Evolutionary conservation across 306 rosid genomes (phyloP).

Genomic region (Boehmeria nivea): DNA sequence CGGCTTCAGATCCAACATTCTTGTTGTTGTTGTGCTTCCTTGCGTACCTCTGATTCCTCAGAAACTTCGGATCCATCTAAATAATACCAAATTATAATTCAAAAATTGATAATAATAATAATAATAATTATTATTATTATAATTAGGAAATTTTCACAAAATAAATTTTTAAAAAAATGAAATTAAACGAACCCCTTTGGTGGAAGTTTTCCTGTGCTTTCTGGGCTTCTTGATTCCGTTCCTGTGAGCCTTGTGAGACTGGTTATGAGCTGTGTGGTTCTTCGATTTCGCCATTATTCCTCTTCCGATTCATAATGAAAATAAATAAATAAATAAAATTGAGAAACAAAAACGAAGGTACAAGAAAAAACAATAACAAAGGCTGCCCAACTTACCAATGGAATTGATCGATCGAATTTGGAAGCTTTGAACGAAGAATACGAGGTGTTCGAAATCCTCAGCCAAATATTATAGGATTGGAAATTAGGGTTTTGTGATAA

Average conservation of each 20-base stretch:
- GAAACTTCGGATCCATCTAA: constrained; percentile 98
- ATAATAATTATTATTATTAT: too few species aligned
- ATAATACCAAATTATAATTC: too few species aligned
- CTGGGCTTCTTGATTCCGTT: constrained; percentile 95
- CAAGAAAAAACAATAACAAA: too few species aligned
- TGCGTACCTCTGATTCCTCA: constrained; percentile 99
- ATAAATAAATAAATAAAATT: background rate
- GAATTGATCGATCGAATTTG: too few species aligned
- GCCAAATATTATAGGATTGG: too few species aligned
- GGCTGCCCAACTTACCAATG: too few species aligned
- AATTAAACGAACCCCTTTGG: constrained; percentile 68
- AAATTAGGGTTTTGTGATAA: too few species aligned
- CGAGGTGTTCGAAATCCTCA: too few species aligned
- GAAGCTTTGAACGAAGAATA: too few species aligned
- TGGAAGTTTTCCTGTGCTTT: constrained; percentile 92
- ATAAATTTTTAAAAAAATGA: too few species aligned
- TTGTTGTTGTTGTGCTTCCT: constrained; percentile 88
- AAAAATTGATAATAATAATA: too few species aligned
- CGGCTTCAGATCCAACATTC: constrained; percentile 50
- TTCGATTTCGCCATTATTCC: constrained; percentile 99
- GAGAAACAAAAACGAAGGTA: background rate
- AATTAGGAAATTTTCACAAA: too few species aligned
- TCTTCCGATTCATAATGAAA: constrained; percentile 38
- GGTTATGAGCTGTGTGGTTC: constrained; percentile 99
- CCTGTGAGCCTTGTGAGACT: constrained; percentile 93